These are phyloP conservation scores for Pyrus betulifolia DNA, from an alignment of 306 rosid species.

Conservation along the genomic window DNA sequence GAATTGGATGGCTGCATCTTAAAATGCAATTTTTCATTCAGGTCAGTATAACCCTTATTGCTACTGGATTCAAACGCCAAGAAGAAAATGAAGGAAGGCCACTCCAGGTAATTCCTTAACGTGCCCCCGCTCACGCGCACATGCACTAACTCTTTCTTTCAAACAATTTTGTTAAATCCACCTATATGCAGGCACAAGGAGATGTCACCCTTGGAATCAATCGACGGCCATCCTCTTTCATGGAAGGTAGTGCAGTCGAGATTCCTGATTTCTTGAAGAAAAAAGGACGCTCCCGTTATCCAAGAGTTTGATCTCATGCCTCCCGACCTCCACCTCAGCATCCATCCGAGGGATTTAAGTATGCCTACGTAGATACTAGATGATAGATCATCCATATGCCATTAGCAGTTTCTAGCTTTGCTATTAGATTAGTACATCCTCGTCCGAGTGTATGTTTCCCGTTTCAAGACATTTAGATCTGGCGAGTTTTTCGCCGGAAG, in stretches of 20 bases:
- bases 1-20: too few species aligned
- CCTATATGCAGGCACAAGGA: slow-evolving; percentile 62
- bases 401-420: slow-evolving; percentile 34
- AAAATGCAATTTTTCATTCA: slow-evolving; percentile 27
- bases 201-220: slow-evolving; percentile 43
- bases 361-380: slow-evolving; percentile 33
- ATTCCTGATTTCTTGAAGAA: slow-evolving; percentile 93
- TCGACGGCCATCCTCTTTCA: slow-evolving; percentile 50
- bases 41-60: slow-evolving; percentile 96
- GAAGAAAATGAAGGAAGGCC: slow-evolving; percentile 84
- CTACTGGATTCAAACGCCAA: slow-evolving; percentile 99
- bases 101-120: slow-evolving; percentile 47
- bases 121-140: background rate
- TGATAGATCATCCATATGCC: slow-evolving; percentile 24
- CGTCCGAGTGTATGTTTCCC: slow-evolving; percentile 19
- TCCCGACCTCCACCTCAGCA: slow-evolving; percentile 16
- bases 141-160: background rate
- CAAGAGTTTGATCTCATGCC: slow-evolving; percentile 51
- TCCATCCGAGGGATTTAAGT: slow-evolving; percentile 29
- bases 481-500: background rate
- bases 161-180: slow-evolving; percentile 11
- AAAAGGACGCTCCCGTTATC: slow-evolving; percentile 93
- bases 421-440: slow-evolving; percentile 20
- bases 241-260: slow-evolving; percentile 66
- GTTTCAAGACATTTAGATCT: background rate